Conservation (phyloP, 1,139 yeast species). For the Geotrichum aggregatum region DNA sequence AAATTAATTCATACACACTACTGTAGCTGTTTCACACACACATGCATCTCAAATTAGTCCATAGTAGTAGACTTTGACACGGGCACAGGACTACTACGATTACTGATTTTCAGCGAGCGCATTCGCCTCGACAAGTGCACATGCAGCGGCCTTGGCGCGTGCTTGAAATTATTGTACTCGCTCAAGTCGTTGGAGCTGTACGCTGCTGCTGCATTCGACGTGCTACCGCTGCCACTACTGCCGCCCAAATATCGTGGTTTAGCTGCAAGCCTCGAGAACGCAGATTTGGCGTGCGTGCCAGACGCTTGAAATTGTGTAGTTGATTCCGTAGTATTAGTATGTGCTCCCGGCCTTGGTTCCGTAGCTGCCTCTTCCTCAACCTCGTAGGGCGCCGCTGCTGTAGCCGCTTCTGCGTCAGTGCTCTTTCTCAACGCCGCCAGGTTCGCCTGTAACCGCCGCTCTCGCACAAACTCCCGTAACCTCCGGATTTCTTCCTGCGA, state of each 20-base stretch:
- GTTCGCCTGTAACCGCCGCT: slow-evolving; percentile 13
- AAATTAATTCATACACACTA: neutral
- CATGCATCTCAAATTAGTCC: too few relatives aligned
- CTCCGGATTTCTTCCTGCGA: slow-evolving; percentile 77
- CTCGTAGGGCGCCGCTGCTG: neutral
- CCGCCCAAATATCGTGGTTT: too few relatives aligned
- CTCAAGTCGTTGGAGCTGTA: slow-evolving; percentile 6
- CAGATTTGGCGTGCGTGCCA: too few relatives aligned
- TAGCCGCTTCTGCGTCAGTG: neutral
- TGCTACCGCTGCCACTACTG: neutral
- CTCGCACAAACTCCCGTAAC: slow-evolving; percentile 71
- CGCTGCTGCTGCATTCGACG: neutral
- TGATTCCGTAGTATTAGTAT: too few relatives aligned
- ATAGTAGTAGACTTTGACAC: neutral
- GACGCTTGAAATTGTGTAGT: too few relatives aligned
- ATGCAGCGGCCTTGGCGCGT: slow-evolving; percentile 12
- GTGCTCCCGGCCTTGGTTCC: too few relatives aligned
- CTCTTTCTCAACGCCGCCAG: slow-evolving; percentile 10
- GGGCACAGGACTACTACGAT: neutral
- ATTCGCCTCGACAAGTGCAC: slow-evolving; percentile 10
- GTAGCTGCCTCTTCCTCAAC: too few relatives aligned
- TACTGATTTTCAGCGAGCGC: slow-evolving; percentile 4
- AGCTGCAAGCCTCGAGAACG: too few relatives aligned
- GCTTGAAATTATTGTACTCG: slow-evolving; percentile 9
- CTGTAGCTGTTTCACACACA: too few relatives aligned